Percentiles rank a stretch among this genome's conserved stretches.
Conservation (phyloP, 177 flowering plant genomes). For the Vitis hybrid region DNA sequence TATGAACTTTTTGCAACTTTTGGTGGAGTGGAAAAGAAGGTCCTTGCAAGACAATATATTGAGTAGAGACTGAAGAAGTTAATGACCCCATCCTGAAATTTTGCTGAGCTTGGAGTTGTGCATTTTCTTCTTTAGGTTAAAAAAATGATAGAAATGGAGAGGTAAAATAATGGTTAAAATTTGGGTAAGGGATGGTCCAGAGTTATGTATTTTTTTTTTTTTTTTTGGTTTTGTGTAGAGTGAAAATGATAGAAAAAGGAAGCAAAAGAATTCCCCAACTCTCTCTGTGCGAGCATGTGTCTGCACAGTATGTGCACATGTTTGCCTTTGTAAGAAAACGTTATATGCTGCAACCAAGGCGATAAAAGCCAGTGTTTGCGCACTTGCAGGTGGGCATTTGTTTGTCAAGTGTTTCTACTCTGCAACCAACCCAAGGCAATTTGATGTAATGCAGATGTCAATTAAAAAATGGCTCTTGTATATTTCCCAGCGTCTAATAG, state of each 20-base stretch:
- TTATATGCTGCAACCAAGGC: not conserved
- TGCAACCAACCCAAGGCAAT: not conserved
- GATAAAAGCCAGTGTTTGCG: no score
- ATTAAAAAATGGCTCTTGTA: not conserved
- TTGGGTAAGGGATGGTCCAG: not conserved
- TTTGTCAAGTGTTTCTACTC: not conserved
- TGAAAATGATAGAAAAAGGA: not conserved
- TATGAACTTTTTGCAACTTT: conserved; percentile 57
- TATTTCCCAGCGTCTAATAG: no score
- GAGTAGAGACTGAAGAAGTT: not conserved
- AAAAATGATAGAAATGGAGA: no score
- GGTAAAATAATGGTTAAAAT: not conserved
- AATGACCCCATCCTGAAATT: not conserved
- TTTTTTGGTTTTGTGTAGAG: not conserved
- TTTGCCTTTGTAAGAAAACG: not conserved
- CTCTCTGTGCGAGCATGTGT: no score
- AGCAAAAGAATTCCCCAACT: not conserved
- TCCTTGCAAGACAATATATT: conserved; percentile 9
- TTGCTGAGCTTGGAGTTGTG: no score
- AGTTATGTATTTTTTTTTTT: not conserved
- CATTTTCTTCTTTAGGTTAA: no score
- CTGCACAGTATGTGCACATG: not conserved
- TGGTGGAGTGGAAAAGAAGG: conserved; percentile 58
- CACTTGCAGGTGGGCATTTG: not conserved
- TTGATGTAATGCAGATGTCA: not conserved